phyloP scores from a whole-genome alignment of 2,329 filamentous ascomycete species.

The Cytospora mali region DNA sequence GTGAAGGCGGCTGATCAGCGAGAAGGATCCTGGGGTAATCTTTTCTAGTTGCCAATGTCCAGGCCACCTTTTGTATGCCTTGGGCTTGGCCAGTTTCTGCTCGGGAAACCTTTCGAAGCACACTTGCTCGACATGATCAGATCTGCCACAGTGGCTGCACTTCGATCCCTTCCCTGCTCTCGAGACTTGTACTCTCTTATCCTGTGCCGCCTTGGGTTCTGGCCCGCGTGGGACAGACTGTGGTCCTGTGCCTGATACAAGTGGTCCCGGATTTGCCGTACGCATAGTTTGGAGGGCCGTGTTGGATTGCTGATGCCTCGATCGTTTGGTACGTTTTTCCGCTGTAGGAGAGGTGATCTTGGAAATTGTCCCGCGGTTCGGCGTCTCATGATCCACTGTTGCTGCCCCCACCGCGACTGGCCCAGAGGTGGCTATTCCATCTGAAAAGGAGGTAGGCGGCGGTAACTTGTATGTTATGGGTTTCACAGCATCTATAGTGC shows the following conservation, averaged over 20 bases:
- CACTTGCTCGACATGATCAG: not conserved
- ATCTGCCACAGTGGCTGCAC: conserved; percentile 5
- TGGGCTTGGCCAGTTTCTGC: conserved; percentile 1
- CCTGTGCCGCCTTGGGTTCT: not conserved
- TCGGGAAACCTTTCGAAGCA: conserved; percentile 15
- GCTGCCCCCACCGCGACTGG: not conserved
- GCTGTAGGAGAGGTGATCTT: not conserved
- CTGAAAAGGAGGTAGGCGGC: not conserved
- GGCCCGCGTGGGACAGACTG: not conserved
- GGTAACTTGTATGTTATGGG: not conserved
- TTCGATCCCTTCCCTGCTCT: not conserved
- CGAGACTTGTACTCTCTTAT: not conserved
- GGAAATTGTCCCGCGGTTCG: not conserved
- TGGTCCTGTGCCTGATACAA: not conserved
- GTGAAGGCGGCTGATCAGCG: not conserved
- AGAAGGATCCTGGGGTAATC: conserved; percentile 2
- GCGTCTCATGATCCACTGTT: not conserved
- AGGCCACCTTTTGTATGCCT: not conserved
- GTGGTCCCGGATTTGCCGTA: not conserved
- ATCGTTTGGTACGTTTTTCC: not conserved
- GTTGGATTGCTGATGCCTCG: not conserved
- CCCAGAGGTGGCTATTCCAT: not conserved
- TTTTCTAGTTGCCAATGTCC: not conserved
- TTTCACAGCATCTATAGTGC: not conserved
- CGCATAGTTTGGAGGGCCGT: not conserved